A percentile compares a stretch with the other conserved stretches of the same genome.
Evolutionary conservation across 1,284 basidiomycete genomes (phyloP).

Genomic region (Fomitopsis pinicola): DNA sequence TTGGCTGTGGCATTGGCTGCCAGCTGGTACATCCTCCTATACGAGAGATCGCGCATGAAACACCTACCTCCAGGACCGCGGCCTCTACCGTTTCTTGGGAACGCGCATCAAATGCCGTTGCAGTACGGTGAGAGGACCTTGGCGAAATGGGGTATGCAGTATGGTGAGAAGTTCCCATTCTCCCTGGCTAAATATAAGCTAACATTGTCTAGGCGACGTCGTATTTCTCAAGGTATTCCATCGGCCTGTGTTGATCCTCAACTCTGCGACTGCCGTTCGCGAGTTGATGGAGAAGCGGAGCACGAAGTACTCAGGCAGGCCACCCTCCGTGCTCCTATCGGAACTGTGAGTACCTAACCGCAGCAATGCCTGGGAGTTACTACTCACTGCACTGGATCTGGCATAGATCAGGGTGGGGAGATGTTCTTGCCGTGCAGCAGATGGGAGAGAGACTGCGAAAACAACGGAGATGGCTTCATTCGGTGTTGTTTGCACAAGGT

Average conservation of each 20-base stretch:
- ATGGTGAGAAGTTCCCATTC: constrained; percentile 13
- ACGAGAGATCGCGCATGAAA: background rate
- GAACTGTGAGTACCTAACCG: background rate
- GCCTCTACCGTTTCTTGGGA: background rate
- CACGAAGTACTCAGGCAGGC: constrained; percentile 34
- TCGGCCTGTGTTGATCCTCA: constrained; percentile 32
- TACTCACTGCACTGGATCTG: too few relatives aligned
- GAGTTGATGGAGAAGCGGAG: constrained; percentile 40
- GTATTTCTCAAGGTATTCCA: constrained; percentile 33
- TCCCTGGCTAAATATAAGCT: background rate
- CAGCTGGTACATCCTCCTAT: too few relatives aligned
- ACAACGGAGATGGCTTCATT: background rate
- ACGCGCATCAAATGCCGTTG: background rate
- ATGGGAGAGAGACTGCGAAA: background rate
- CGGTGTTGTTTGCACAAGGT: background rate
- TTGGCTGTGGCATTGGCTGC: too few relatives aligned
- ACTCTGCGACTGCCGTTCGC: constrained; percentile 28
- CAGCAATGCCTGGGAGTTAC: too few relatives aligned
- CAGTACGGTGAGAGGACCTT: background rate
- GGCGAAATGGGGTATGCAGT: constrained; percentile 15
- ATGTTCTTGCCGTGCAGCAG: background rate
- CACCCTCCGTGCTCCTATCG: background rate
- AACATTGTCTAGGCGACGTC: constrained; percentile 27
- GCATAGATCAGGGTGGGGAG: background rate
- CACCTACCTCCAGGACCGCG: background rate